Conservation (phyloP, 2,329 filamentous ascomycete species). For the Pyrenophora tritici-repentis region DNA sequence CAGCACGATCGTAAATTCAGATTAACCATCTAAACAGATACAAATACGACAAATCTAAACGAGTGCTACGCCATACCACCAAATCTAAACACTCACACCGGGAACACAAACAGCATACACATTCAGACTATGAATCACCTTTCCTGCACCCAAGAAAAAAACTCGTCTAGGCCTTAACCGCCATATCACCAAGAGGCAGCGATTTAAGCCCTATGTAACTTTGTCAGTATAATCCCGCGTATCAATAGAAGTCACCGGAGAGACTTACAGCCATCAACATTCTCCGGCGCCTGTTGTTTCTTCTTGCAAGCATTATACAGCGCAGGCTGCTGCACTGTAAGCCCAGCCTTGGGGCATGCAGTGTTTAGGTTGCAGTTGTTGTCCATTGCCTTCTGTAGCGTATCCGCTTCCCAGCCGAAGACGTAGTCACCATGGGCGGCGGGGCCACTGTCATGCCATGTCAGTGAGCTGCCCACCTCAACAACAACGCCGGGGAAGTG, state of each 20-base stretch:
- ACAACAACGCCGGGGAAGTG: too few species aligned
- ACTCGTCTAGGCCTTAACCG: slow-evolving; percentile 30
- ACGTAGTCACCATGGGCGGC: slow-evolving; percentile 49
- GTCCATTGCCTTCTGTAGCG: slow-evolving; percentile 51
- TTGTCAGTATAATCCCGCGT: slow-evolving; percentile 11
- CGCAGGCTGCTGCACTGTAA: slow-evolving; percentile 33
- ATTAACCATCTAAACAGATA: too few species aligned
- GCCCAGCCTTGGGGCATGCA: slow-evolving; percentile 38
- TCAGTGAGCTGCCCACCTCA: not conserved
- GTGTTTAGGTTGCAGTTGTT: slow-evolving; percentile 47
- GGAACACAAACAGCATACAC: not conserved
- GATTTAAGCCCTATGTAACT: slow-evolving; percentile 32
- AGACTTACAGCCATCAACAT: slow-evolving; percentile 41
- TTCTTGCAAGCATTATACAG: slow-evolving; percentile 41
- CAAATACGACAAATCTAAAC: too few species aligned
- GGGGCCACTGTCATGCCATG: slow-evolving; percentile 23
- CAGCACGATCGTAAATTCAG: too few species aligned
- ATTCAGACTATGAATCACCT: too few species aligned
- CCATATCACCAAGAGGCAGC: slow-evolving; percentile 32
- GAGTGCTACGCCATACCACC: too few species aligned
- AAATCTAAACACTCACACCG: too few species aligned
- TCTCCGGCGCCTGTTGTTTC: slow-evolving; percentile 41
- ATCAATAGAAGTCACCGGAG: not conserved
- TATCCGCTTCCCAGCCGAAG: slow-evolving; percentile 53
- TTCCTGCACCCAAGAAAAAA: not conserved